Base-by-base conservation (phyloP, 768 basidiomycete genomes). In the Mycena floridula region DNA sequence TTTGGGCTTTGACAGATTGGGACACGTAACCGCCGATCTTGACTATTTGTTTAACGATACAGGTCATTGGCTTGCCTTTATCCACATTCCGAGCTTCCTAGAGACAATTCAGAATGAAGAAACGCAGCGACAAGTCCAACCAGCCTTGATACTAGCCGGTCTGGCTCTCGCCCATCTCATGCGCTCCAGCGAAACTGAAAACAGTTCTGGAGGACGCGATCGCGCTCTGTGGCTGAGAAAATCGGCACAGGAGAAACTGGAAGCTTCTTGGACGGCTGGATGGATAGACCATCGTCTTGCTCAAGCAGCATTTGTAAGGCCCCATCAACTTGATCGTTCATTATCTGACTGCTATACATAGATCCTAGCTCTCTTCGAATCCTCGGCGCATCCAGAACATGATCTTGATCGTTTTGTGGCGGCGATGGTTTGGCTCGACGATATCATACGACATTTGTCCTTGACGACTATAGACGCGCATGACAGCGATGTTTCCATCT, bases 321-420 rank as follows among this genome's bases (percentile, higher is more conserved):
- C 25, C 23, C 36, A 23, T n/a, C n/a, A n/a, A n/a, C n/a, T n/a
- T n/a, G n/a, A n/a, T n/a, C n/a, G n/a, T n/a, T n/a, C n/a, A n/a
- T n/a, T n/a, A n/a, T n/a, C n/a, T n/a, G n/a, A n/a, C n/a, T n/a
- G n/a, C n/a, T 39, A 15, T 16, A 20, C 13, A 13, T 48, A 86
- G 86, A 77, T 90, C 40, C 70, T 89, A 7, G 82, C 87, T 5
- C 65, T 90, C 3, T 90, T 86, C 53, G 88, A 90, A 58, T 74
- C 77, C 0, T 89, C 83, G 1, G 74, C 82, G 4, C 83, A 89
- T 48, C 85, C 85, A 5, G 66, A 74, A 35, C 74, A 87, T 56
- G 73, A 71, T 18, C 67, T 74, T 4, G 72, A 76, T 18, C 73
- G 81, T 12, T 73, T 78, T 9, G 65, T 68, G 18, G 61, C 61